Conservation (phyloP, 108 stramenopile species). For the Nitzschia putrida region DNA sequence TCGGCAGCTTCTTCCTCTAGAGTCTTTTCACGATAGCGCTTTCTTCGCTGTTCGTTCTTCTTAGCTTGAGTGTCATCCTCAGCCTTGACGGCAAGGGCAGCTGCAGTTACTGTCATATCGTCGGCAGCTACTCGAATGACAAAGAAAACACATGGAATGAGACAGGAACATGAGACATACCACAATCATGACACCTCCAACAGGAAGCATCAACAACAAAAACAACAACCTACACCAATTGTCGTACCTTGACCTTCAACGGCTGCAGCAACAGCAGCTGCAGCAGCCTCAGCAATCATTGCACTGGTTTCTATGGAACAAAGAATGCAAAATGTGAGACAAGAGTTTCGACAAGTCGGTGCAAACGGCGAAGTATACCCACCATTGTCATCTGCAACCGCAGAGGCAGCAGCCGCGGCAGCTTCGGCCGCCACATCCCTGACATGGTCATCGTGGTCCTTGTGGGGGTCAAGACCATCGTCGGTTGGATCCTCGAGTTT, state of each 20-base stretch:
- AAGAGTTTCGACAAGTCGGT: neutral
- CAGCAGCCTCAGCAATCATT: slow-evolving; percentile 31
- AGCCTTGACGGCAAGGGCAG: slow-evolving; percentile 34
- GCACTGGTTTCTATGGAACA: slow-evolving; percentile 16
- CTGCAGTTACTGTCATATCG: slow-evolving; percentile 34
- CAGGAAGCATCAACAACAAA: no score
- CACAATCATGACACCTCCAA: neutral
- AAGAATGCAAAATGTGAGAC: slow-evolving; percentile 1
- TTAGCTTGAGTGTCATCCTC: slow-evolving; percentile 28
- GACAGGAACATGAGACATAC: neutral
- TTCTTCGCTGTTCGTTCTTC: slow-evolving; percentile 49
- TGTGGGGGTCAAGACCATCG: neutral
- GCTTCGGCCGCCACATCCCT: slow-evolving; percentile 28
- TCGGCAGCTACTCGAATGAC: slow-evolving; percentile 16
- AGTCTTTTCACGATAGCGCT: slow-evolving; percentile 53
- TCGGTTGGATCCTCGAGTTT: slow-evolving; percentile 3
- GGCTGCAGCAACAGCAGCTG: slow-evolving; percentile 28
- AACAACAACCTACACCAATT: no score
- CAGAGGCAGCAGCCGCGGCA: slow-evolving; percentile 34
- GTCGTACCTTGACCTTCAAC: slow-evolving; percentile 21
- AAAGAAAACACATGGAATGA: slow-evolving; percentile 1
- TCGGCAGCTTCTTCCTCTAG: slow-evolving; percentile 38
- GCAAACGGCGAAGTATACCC: neutral
- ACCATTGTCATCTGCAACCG: slow-evolving; percentile 23
- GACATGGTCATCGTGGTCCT: slow-evolving; percentile 20